phyloP scores from a whole-genome alignment of 2,329 filamentous ascomycete species.

The Ophiosphaerella korrae region DNA sequence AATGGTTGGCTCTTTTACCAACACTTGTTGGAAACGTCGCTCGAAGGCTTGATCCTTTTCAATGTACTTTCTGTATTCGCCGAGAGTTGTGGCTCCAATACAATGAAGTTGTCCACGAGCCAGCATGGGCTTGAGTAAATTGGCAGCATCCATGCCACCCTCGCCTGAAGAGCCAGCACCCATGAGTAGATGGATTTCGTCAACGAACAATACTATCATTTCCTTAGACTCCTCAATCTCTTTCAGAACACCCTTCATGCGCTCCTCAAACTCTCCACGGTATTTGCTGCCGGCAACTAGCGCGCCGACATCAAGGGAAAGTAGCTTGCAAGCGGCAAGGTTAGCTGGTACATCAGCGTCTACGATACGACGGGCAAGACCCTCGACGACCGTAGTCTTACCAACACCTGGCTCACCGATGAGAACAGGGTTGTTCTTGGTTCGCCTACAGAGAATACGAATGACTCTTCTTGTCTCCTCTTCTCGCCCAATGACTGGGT shows the following conservation, averaged over 20 bases:
- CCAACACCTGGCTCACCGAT: conserved; percentile 98
- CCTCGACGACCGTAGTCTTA: conserved; percentile 97
- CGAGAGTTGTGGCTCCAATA: conserved; percentile 93
- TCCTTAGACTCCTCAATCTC: conserved; percentile 95
- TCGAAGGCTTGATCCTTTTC: conserved; percentile 99
- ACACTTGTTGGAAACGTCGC: conserved; percentile 95
- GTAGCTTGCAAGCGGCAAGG: conserved; percentile 87
- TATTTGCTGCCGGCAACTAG: conserved; percentile 98
- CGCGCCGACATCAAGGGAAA: conserved; percentile 93
- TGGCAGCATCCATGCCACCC: conserved; percentile 98
- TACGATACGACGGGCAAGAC: conserved; percentile 91
- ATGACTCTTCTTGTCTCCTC: conserved; percentile 93
- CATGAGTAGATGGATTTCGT: conserved; percentile 99
- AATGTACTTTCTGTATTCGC: conserved; percentile 97
- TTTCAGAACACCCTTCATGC: conserved; percentile 98
- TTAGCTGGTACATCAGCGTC: conserved; percentile 97
- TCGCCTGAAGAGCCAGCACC: conserved; percentile 92
- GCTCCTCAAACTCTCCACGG: conserved; percentile 96
- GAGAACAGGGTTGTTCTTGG: conserved; percentile 98
- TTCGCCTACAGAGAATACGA: conserved; percentile 87
- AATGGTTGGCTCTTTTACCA: conserved; percentile 92
- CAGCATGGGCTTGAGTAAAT: conserved; percentile 97
- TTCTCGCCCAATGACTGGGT: conserved; percentile 94
- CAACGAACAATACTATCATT: conserved; percentile 96
- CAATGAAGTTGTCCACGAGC: conserved; percentile 96